These are phyloP conservation scores for Nyctanthes arbortristis DNA, from an alignment of 257 asterid genomes.

Conservation along the genomic window DNA sequence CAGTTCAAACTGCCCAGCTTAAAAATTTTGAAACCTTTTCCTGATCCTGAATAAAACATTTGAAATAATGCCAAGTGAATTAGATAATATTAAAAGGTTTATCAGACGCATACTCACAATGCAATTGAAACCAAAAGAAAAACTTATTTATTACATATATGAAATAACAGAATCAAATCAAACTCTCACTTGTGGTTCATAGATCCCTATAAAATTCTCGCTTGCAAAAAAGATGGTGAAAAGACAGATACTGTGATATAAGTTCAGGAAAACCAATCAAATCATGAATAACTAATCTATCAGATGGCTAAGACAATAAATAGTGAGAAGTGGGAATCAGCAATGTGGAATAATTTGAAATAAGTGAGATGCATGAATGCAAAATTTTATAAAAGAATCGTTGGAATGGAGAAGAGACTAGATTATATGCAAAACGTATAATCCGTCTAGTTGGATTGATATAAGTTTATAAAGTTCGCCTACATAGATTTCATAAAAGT, in stretches of 20 bases:
- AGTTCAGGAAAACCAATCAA: background rate
- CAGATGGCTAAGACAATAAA: background rate
- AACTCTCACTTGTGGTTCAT: background rate
- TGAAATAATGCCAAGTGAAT: slow-evolving; percentile 4
- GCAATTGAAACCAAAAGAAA: background rate
- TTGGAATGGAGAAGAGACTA: background rate
- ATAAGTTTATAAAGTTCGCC: background rate
- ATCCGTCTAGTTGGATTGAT: background rate
- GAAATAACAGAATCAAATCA: background rate
- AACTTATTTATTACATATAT: background rate
- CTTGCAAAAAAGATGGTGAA: background rate
- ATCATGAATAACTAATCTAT: background rate
- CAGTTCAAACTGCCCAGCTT: slow-evolving; percentile 70
- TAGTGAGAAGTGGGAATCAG: background rate
- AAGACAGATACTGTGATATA: background rate
- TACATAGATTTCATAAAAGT: background rate
- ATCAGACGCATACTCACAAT: background rate
- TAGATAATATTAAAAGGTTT: slow-evolving; percentile 4
- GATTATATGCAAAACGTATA: background rate
- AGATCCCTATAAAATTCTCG: background rate
- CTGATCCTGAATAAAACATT: slow-evolving; percentile 46
- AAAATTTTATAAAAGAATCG: background rate
- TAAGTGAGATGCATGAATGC: background rate
- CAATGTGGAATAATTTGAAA: background rate
- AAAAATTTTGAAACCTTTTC: slow-evolving; percentile 61